A percentile compares a stretch with the other conserved stretches of the same genome.
phyloP scores from a whole-genome alignment of 2,329 filamentous ascomycete species.

The Hymenoscyphus fraxineus region DNA sequence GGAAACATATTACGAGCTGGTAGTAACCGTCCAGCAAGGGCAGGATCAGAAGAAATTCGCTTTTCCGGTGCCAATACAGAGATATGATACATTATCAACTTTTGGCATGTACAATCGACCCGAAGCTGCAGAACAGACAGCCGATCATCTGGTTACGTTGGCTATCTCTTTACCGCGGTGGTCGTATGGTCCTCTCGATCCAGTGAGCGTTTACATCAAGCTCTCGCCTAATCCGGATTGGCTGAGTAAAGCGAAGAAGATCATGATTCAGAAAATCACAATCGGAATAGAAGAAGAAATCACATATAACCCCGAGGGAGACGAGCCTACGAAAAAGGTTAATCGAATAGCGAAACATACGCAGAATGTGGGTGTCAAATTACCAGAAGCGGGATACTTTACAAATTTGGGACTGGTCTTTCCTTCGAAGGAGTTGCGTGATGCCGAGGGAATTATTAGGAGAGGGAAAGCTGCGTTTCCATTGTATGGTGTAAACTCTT shows the following conservation, averaged over 20 bases:
- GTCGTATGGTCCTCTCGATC: slow-evolving; percentile 94
- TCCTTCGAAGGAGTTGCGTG: slow-evolving; percentile 81
- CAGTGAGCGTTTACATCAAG: slow-evolving; percentile 94
- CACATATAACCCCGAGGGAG: slow-evolving; percentile 96
- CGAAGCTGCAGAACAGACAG: slow-evolving; percentile 78
- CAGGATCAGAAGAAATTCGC: slow-evolving; percentile 84
- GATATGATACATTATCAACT: slow-evolving; percentile 95
- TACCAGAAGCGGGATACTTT: slow-evolving; percentile 88
- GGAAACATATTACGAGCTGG: slow-evolving; percentile 94
- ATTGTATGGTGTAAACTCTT: slow-evolving; percentile 81
- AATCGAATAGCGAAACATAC: slow-evolving; percentile 83
- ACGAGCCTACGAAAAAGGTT: slow-evolving; percentile 85
- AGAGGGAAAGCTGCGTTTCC: slow-evolving; percentile 84
- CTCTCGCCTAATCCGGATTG: slow-evolving; percentile 88
- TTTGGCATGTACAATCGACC: slow-evolving; percentile 99
- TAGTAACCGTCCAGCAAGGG: slow-evolving; percentile 92
- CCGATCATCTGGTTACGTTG: slow-evolving; percentile 86
- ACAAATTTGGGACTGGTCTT: slow-evolving; percentile 91
- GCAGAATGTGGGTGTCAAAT: slow-evolving; percentile 74
- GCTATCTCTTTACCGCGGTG: slow-evolving; percentile 90
- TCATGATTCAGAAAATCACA: slow-evolving; percentile 91
- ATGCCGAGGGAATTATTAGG: slow-evolving; percentile 82
- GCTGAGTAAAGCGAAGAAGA: slow-evolving; percentile 83
- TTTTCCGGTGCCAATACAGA: slow-evolving; percentile 84
- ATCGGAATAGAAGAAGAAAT: slow-evolving; percentile 95